phyloP scores from a whole-genome alignment of 176 grass and related monocot genomes.

The Cenchrus fungigraminus region DNA sequence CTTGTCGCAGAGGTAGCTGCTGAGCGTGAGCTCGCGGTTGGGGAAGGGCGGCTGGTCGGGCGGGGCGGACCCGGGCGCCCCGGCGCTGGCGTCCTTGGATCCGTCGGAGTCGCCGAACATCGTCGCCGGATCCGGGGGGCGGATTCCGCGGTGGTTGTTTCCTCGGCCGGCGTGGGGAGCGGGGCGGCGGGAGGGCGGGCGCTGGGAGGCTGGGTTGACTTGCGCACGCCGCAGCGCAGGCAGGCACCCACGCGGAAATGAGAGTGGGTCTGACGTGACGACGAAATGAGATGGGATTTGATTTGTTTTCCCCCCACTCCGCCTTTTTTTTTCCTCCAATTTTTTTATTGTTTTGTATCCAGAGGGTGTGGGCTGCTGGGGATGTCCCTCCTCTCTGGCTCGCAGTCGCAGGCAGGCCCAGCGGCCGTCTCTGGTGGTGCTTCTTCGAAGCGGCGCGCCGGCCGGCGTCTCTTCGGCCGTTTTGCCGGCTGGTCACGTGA shows the following conservation, averaged over 20 bases:
- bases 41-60: conserved; percentile 44
- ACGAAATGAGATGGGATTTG: neutral
- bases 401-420: neutral
- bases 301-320: neutral
- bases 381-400: neutral
- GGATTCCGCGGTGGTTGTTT: neutral
- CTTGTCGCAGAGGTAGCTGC: conserved; percentile 78
- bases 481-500: neutral
- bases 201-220: conserved; percentile 38
- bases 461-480: neutral
- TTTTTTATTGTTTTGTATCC: neutral
- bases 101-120: conserved; percentile 66
- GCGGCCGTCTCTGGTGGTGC: too few relatives aligned
- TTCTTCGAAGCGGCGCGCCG: neutral
- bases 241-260: conserved; percentile 47
- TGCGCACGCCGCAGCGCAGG: conserved; percentile 7
- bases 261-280: conserved; percentile 14
- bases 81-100: conserved; percentile 58
- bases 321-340: too few relatives aligned
- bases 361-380: neutral
- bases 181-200: neutral
- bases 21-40: conserved; percentile 74
- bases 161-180: neutral
- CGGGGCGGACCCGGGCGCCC: conserved; percentile 26
- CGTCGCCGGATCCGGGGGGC: conserved; percentile 29